phyloP scores from a whole-genome alignment of 1,284 basidiomycete genomes.

The Ceratobasidium sp. region DNA sequence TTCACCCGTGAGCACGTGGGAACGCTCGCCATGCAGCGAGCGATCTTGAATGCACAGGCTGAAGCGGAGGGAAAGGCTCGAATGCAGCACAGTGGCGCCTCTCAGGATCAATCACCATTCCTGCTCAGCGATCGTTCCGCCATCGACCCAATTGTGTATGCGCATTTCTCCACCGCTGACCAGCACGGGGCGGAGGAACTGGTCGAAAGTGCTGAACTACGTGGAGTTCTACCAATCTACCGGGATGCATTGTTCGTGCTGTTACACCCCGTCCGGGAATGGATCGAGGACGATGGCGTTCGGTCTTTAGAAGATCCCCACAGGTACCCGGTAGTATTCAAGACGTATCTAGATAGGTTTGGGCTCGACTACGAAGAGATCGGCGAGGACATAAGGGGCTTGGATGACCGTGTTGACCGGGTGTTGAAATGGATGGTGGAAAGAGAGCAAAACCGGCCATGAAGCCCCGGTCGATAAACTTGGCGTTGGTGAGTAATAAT shows the following conservation, averaged over 20 bases:
- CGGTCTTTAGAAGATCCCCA: constrained; percentile 60
- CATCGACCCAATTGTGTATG: constrained; percentile 67
- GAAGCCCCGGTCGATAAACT: too few species aligned
- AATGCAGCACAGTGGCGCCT: constrained; percentile 8
- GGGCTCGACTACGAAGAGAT: constrained; percentile 59
- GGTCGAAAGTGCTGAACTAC: constrained; percentile 54
- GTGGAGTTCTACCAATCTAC: constrained; percentile 56
- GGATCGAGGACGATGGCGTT: constrained; percentile 68
- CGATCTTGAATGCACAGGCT: constrained; percentile 64
- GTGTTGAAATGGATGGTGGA: constrained; percentile 23
- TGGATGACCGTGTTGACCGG: constrained; percentile 50
- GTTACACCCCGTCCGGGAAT: constrained; percentile 62
- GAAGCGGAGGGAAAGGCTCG: constrained; percentile 54
- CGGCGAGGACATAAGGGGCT: constrained; percentile 55
- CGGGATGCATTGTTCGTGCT: constrained; percentile 58
- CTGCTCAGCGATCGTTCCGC: constrained; percentile 68
- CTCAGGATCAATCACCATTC: constrained; percentile 45
- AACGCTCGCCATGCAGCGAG: constrained; percentile 64
- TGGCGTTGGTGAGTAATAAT: not conserved
- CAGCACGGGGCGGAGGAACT: constrained; percentile 48
- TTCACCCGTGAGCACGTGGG: constrained; percentile 61
- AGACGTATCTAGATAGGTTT: constrained; percentile 55
- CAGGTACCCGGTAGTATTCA: constrained; percentile 55
- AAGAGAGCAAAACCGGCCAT: not conserved
- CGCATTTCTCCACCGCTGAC: constrained; percentile 54